Evolutionary conservation across 2,329 filamentous ascomycete species (phyloP), one percentile per base, ranked within the genome.

Genomic region (Neophaeococcomyces aloes): DNA sequence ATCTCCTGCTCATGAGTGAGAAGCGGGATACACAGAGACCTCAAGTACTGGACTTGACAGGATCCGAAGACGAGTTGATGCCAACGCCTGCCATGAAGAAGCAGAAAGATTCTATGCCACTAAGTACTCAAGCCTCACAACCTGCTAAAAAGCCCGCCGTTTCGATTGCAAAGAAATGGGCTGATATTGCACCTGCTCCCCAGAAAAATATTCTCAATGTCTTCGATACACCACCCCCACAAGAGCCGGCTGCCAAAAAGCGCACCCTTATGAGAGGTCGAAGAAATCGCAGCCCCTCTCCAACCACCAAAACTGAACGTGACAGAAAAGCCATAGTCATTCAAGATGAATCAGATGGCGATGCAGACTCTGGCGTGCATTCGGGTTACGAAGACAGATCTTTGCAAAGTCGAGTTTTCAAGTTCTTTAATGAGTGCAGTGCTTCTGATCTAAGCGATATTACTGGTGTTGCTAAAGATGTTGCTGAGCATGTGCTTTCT

Each of bases 361-460:
- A 64, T 35, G 50, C 61, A 7, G 63, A 60, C 19, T 54, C 59
- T 19, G 64, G 62, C 17, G 59, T 60, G 15, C 48, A 57, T 3
- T 65, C 66, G 33, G 65, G 67, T 19, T 63, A 67, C 39, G 61
- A 63, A 13, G 59, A 63, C 23, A 33, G 29, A 7, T 42, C 45
- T 4, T 59, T 76, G 31, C 70, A 77, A 23, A 57, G 57, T 3
- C 72, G 72, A 44, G 75, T 95, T 5, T 68, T 96, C 21, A 73
- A 79, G 6, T 93, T 87, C 56, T 79, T 98, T 62, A 96, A 96
- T 57, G 78, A 72, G 0, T 91, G 85, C 59, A 77, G 78, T 4
- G 67, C 77, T 7, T 75, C 81, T 29, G 85, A 89, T 45, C 74
- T 98, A 32, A 77, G 83, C 1, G 88, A 94, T 53, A 80, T 95